These are phyloP conservation scores for Alternaria triticina DNA, from an alignment of 2,329 filamentous ascomycete species.

Conservation along the genomic window DNA sequence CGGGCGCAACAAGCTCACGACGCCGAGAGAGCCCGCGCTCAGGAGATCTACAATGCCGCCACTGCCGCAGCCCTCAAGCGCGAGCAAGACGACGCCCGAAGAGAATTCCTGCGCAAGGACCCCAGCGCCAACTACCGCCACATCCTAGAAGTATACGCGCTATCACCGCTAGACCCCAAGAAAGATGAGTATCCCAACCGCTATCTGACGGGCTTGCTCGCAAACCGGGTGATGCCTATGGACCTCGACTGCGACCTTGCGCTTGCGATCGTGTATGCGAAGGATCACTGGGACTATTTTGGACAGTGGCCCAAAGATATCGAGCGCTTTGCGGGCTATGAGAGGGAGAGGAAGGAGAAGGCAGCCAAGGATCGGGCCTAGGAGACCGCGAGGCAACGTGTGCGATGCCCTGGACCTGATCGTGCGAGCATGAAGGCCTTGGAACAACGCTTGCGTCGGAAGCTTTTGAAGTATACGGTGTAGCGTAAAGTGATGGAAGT, in stretches of 20 bases:
- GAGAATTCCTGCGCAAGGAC: slow-evolving; percentile 8
- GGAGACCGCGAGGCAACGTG: neutral
- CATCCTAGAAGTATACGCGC: slow-evolving; percentile 7
- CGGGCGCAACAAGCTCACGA: neutral
- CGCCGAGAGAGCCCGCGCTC: neutral
- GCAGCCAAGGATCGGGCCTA: neutral
- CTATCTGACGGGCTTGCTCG: slow-evolving; percentile 11
- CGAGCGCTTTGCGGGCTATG: neutral
- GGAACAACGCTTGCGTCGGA: neutral
- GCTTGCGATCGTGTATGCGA: slow-evolving; percentile 16
- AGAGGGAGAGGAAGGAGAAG: neutral
- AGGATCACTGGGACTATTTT: slow-evolving; percentile 16
- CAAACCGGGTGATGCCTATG: slow-evolving; percentile 13
- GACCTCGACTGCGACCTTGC: slow-evolving; percentile 11
- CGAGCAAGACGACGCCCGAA: slow-evolving; percentile 1
- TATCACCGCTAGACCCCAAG: neutral
- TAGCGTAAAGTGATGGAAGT: neutral
- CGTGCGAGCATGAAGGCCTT: neutral
- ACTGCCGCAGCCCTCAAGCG: neutral
- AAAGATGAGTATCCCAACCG: neutral
- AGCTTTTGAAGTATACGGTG: neutral
- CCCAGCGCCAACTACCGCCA: slow-evolving; percentile 10
- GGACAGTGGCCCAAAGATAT: slow-evolving; percentile 4
- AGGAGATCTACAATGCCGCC: neutral
- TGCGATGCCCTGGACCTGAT: neutral